These are phyloP conservation scores for Leccinum olivaceopallidum DNA, from an alignment of 768 basidiomycete genomes.

Conservation along the genomic window DNA sequence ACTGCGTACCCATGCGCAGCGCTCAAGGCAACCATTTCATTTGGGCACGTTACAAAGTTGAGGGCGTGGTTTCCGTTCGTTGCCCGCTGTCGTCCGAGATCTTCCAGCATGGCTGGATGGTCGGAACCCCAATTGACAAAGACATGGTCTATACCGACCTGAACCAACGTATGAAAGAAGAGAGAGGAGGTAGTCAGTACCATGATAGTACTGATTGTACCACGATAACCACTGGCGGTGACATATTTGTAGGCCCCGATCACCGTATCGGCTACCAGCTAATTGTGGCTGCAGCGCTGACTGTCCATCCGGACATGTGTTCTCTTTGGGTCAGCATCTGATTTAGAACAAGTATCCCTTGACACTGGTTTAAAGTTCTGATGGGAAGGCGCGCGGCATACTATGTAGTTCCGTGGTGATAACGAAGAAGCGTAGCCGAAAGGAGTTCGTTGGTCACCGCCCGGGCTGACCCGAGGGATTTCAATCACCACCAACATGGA, in stretches of 20 bases:
- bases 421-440: too few species aligned
- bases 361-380: too few species aligned
- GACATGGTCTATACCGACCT: conserved; percentile 63
- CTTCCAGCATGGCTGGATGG: conserved; percentile 71
- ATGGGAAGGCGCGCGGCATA: too few species aligned
- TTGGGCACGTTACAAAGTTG: conserved; percentile 67
- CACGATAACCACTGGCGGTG: background rate
- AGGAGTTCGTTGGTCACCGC: too few species aligned
- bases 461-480: too few species aligned
- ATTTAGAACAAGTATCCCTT: too few species aligned
- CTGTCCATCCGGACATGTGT: background rate
- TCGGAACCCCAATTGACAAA: conserved; percentile 82
- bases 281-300: too few species aligned
- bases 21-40: conserved; percentile 75
- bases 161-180: conserved; percentile 53
- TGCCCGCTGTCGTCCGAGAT: conserved; percentile 56
- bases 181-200: conserved; percentile 63
- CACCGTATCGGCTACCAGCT: too few species aligned
- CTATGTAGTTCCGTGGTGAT: too few species aligned
- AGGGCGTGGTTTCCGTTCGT: conserved; percentile 38
- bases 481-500: too few species aligned
- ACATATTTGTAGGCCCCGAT: background rate
- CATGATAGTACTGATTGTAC: conserved; percentile 2
- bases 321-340: background rate
- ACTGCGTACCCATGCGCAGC: conserved; percentile 70